These are phyloP conservation scores for Gossypium lobatum DNA, from an alignment of 441 rosid genomes.

Conservation along the genomic window DNA sequence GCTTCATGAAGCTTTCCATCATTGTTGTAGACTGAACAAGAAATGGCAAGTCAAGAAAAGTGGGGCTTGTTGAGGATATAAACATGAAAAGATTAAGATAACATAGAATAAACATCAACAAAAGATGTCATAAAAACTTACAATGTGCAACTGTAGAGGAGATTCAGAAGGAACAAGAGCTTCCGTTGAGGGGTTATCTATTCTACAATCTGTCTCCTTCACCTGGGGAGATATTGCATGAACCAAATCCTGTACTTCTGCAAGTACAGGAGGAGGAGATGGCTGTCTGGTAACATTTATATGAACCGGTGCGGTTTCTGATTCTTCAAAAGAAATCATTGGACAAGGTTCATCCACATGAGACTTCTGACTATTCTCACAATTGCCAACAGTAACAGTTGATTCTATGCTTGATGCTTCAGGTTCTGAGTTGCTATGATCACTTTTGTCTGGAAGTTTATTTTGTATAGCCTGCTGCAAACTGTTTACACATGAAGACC, in stretches of 20 bases:
- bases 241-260: slow-evolving; percentile 82
- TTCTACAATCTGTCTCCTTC: slow-evolving; percentile 34
- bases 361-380: slow-evolving; percentile 29
- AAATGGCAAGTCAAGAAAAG: slow-evolving; percentile 16
- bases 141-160: slow-evolving; percentile 89
- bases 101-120: slow-evolving; percentile 8
- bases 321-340: slow-evolving; percentile 86
- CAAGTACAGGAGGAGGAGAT: slow-evolving; percentile 91
- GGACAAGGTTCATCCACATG: slow-evolving; percentile 49
- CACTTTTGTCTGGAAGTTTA: slow-evolving; percentile 34
- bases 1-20: slow-evolving; percentile 95
- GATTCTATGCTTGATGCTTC: slow-evolving; percentile 37
- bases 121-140: slow-evolving; percentile 34
- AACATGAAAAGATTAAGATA: background rate
- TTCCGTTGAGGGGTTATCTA: slow-evolving; percentile 51
- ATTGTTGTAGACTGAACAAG: slow-evolving; percentile 68
- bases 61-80: background rate
- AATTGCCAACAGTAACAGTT: slow-evolving; percentile 21
- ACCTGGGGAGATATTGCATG: slow-evolving; percentile 44
- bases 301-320: slow-evolving; percentile 37
- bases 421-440: slow-evolving; percentile 29
- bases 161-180: slow-evolving; percentile 51
- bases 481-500: slow-evolving; percentile 37
- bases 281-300: slow-evolving; percentile 67
- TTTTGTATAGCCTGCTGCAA: slow-evolving; percentile 34